Percentiles rank a stretch among this genome's conserved stretches.
Conservation (phyloP, 1,284 basidiomycete species). For the Sphagnurus paluster region DNA sequence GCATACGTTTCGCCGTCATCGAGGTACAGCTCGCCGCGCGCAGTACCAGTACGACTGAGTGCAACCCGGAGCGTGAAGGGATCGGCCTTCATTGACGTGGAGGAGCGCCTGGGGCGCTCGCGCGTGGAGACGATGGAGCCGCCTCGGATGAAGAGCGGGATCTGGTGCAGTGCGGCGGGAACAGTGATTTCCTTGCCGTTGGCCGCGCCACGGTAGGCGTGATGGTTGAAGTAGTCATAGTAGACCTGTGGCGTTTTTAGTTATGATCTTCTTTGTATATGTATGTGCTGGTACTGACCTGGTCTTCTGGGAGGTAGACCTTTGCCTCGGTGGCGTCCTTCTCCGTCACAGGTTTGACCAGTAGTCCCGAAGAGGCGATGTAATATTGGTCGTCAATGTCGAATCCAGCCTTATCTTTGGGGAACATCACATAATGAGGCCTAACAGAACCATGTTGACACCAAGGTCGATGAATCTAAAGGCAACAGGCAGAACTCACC, state of each 20-base stretch:
- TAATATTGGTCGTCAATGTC: constrained; percentile 94
- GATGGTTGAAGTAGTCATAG: constrained; percentile 88
- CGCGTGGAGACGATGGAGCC: constrained; percentile 89
- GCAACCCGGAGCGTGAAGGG: constrained; percentile 93
- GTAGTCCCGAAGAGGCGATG: constrained; percentile 83
- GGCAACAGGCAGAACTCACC: too few relatives aligned
- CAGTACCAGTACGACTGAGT: constrained; percentile 63
- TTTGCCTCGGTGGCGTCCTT: constrained; percentile 71
- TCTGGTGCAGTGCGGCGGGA: constrained; percentile 73
- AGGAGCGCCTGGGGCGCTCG: constrained; percentile 84
- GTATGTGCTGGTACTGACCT: constrained; percentile 42
- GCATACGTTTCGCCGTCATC: constrained; percentile 92
- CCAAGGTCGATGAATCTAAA: too few relatives aligned
- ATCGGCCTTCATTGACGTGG: constrained; percentile 87
- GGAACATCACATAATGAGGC: constrained; percentile 94
- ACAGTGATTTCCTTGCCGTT: constrained; percentile 72
- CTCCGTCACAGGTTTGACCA: constrained; percentile 89
- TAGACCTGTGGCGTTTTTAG: constrained; percentile 60
- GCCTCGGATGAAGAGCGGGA: constrained; percentile 91
- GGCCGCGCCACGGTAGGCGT: constrained; percentile 63
- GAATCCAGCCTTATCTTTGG: constrained; percentile 83
- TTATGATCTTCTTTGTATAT: background rate
- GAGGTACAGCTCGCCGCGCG: constrained; percentile 87
- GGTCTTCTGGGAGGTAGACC: constrained; percentile 88
- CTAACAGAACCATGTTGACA: too few relatives aligned